A percentile compares a stretch with the other conserved stretches of the same genome.
These are phyloP conservation scores for Claviceps quebecensis DNA, from an alignment of 2,329 filamentous ascomycete genomes.

Conservation along the genomic window DNA sequence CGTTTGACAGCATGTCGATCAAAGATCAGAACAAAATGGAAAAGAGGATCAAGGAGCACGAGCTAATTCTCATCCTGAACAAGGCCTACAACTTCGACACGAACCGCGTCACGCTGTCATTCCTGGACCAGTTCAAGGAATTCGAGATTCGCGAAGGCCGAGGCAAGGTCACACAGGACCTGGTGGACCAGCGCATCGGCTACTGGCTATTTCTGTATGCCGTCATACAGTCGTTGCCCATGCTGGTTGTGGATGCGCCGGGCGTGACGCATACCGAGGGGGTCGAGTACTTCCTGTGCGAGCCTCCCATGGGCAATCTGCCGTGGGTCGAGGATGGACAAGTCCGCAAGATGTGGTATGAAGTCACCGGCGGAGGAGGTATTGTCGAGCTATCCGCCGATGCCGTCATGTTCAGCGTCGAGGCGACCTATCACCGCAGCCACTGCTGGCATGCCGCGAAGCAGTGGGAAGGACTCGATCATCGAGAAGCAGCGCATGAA, in stretches of 20 bases:
- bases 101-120: constrained; percentile 41
- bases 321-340: constrained; percentile 59
- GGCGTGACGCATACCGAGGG: constrained; percentile 53
- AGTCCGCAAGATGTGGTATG: constrained; percentile 59
- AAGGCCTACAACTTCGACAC: constrained; percentile 70
- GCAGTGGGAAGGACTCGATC: constrained; percentile 28
- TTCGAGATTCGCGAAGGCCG: constrained; percentile 57
- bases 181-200: constrained; percentile 58
- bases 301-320: constrained; percentile 55
- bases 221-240: constrained; percentile 61
- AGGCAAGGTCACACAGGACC: constrained; percentile 49
- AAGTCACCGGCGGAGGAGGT: constrained; percentile 50
- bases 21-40: constrained; percentile 65
- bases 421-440: constrained; percentile 44
- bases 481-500: constrained; percentile 10
- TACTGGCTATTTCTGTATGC: constrained; percentile 75
- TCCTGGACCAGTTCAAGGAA: constrained; percentile 54
- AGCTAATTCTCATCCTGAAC: constrained; percentile 63
- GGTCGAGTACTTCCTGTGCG: constrained; percentile 71
- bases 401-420: constrained; percentile 45
- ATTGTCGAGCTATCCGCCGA: constrained; percentile 46
- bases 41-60: constrained; percentile 61
- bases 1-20: constrained; percentile 47
- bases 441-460: constrained; percentile 43
- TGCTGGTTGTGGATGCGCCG: constrained; percentile 64